Base-by-base conservation (phyloP, 306 rosid species). In the Delonix regia region DNA sequence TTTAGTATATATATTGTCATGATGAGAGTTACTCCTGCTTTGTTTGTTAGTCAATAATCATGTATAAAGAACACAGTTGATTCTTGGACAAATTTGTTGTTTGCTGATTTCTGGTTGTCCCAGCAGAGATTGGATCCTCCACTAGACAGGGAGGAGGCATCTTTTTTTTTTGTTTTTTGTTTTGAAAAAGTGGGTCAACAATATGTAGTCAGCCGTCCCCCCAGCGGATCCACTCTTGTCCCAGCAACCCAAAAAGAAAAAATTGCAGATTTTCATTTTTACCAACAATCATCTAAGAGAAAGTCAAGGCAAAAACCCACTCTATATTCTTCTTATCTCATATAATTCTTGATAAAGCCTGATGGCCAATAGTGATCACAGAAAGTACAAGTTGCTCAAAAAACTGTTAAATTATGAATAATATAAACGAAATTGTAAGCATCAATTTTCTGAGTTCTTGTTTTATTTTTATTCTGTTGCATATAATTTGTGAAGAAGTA, bases 1-100 rank as follows among this genome's bases (percentile, higher is more conserved):
- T 73, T 60, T 63, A 76, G 24, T 75, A 48, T 76, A 55, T 36
- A 44, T 80, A 19, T 52, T 15, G 15, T 72, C 62, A 73, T 71
- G 64, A 63, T 22, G 28, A 60, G 19, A 39, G 48, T 41, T 55
- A 59, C 30, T 18, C 16, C 18, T 73, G 44, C 15, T 59, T 70
- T 47, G 71, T 71, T 42, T 42, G 21, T 61, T 45, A 42, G 62
- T 47, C n/a, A n/a, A n/a, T n/a, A n/a, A n/a, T n/a, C 61, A 45
- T 74, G 56, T 59, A 24, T 53, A 7, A 36, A 49, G 39, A 80
- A 47, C 36, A 44, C 4, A 38, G 33, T 51, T 75, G 27, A 27
- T 47, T 80, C 36, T 78, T 76, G 70, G 36, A 55, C 73, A 38
- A 14, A 25, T 49, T 71, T 76, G 30, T 78, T 69, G 9, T 38